A percentile compares a stretch with the other conserved stretches of the same genome.
These are phyloP conservation scores for Fusarium sp. DNA, from an alignment of 2,329 filamentous ascomycete genomes.

Conservation along the genomic window DNA sequence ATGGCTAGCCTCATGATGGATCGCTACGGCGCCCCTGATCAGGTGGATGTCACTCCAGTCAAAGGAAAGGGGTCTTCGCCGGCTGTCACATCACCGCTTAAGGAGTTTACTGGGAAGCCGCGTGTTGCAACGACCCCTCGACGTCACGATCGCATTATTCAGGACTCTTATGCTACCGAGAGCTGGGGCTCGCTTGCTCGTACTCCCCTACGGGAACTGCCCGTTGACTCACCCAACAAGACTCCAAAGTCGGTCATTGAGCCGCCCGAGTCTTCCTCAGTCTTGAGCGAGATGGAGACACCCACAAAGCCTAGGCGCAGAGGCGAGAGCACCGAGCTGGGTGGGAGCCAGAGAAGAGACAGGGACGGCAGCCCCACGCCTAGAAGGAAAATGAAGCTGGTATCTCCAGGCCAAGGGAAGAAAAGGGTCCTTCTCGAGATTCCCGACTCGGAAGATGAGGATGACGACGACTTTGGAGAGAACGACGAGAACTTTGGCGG, in stretches of 20 bases:
- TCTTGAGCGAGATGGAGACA: constrained; percentile 38
- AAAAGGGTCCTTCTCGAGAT: constrained; percentile 52
- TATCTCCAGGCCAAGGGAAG: constrained; percentile 32
- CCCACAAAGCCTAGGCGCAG: constrained; percentile 38
- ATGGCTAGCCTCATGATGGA: constrained; percentile 56
- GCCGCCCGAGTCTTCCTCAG: constrained; percentile 37
- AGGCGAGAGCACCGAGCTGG: constrained; percentile 36
- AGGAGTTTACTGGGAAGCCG: constrained; percentile 36
- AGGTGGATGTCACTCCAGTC: constrained; percentile 51
- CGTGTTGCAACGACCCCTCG: constrained; percentile 34
- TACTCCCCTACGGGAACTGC: constrained; percentile 36
- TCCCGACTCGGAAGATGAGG: constrained; percentile 63
- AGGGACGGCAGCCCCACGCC: constrained; percentile 33
- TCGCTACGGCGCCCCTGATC: constrained; percentile 52
- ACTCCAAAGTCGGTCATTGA: constrained; percentile 24
- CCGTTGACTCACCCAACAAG: constrained; percentile 26
- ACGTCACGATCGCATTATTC: constrained; percentile 51
- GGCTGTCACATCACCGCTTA: constrained; percentile 35
- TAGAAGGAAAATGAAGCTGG: constrained; percentile 28
- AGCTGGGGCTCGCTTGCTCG: constrained; percentile 44
- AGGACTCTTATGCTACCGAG: constrained; percentile 59
- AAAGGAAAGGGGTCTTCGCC: constrained; percentile 49
- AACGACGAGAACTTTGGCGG: constrained; percentile 4
- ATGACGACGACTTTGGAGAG: constrained; percentile 44
- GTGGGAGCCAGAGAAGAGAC: constrained; percentile 20